Base-by-base conservation (phyloP, 352 stramenopile genomes). In the Phytophthora chlamydospora region DNA sequence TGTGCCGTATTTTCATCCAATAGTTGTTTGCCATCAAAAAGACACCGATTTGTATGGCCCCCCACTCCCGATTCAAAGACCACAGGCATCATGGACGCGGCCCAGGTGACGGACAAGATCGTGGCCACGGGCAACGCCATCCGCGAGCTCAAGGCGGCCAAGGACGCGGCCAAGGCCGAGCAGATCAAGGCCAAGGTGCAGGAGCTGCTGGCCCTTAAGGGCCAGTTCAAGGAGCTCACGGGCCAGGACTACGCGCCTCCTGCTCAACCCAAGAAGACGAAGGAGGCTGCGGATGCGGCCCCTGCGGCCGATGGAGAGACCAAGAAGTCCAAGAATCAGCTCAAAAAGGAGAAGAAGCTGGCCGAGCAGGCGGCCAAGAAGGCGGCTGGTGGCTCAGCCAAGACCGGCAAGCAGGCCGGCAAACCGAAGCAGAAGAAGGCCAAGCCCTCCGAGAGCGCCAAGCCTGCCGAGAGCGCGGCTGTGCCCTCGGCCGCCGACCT, bases 321-420 rank as follows among this genome's bases (percentile, higher is more conserved):
- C 31, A 73, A 58, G 38, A 94, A 91, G 62, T 93, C 84, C 47
- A 95, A 95, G 79, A 95, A 71, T 54, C 84, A 93, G 68, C 61
- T 95, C 19, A 95, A 95, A 67, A 93, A 95, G 67, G 83, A 95
- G 63, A 95, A 93, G 73, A 95, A 95, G 55, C 55, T 91, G 19
- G 84, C 81, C 0, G 83, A 93, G 45, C 74, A 75, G 27, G 78
- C 76, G n/a, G 74, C 78, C 48, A 83, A 87, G 57, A 86, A 89
- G 55, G 59, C 73, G 34, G 69, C 60, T 14, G 51, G 55, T 27
- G 55, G 40, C 6, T 12, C 52, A 2, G 49, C 57, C 24, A 85
- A 85, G 57, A 5, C 39, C 36, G 19, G 45, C 11, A 52, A 52
- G 32, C 63, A 83, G 56, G 70, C 75, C 52, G 34, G 51, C 39